Conservation (phyloP, 306 rosid genomes). For the Carpinus viminea region DNA sequence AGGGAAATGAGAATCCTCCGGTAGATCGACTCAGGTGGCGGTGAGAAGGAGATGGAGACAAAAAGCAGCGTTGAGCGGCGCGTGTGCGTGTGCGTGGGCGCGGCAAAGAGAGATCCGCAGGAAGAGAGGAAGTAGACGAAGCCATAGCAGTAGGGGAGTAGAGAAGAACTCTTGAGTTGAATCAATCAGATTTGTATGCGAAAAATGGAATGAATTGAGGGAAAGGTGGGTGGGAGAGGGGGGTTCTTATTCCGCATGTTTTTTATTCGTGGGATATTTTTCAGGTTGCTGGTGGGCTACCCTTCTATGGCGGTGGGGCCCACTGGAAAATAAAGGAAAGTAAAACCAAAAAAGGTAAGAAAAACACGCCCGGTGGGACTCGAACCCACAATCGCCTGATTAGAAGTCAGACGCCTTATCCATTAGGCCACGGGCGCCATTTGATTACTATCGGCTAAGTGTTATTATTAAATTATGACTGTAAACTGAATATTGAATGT, state of each 20-base stretch:
- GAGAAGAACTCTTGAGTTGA: not conserved
- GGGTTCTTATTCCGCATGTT: not conserved
- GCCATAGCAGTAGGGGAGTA: constrained; percentile 19
- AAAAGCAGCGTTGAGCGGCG: constrained; percentile 18
- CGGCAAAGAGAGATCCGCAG: constrained; percentile 32
- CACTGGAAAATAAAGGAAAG: not conserved
- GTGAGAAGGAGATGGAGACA: not conserved
- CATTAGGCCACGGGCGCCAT: constrained; percentile 42
- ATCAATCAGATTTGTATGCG: not conserved
- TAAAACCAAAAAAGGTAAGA: not conserved
- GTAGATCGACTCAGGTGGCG: constrained; percentile 18
- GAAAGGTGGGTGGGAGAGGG: not conserved
- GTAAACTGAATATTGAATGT: no score
- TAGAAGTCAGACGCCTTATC: constrained; percentile 44
- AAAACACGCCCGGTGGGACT: constrained; percentile 34
- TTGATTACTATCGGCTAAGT: no score
- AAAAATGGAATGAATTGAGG: not conserved
- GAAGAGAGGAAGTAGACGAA: constrained; percentile 21
- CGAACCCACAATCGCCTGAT: constrained; percentile 43
- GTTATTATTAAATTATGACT: no score
- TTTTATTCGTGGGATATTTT: not conserved
- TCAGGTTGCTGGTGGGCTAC: not conserved
- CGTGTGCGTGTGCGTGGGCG: constrained; percentile 21
- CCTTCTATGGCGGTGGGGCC: not conserved
- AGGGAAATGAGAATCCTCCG: constrained; percentile 33